Evolutionary conservation across 176 grass and related monocot species (phyloP).

Genomic region (Zoysia japonica): DNA sequence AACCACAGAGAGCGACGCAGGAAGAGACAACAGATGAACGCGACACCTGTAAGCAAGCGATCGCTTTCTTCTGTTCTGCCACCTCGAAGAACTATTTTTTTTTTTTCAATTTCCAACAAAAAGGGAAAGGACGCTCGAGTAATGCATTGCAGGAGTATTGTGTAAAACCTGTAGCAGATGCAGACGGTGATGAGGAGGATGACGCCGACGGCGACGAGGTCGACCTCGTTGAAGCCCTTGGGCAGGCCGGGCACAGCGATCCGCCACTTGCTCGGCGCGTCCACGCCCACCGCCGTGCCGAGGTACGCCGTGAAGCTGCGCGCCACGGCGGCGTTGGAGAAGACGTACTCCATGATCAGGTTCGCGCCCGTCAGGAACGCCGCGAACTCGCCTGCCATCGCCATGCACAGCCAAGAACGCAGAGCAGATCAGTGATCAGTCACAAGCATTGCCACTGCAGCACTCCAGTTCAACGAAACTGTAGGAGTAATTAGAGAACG

Average conservation of each 20-base stretch:
- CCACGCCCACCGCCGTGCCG: slow-evolving; percentile 81
- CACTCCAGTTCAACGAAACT: too few species aligned
- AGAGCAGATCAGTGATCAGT: neutral
- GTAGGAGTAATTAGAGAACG: neutral
- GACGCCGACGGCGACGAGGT: slow-evolving; percentile 79
- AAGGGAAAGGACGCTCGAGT: neutral
- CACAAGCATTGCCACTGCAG: too few species aligned
- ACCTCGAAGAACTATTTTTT: neutral
- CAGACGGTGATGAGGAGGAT: slow-evolving; percentile 76
- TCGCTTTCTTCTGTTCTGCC: too few species aligned
- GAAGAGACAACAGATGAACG: neutral
- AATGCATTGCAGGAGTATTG: neutral
- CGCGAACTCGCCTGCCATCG: slow-evolving; percentile 74
- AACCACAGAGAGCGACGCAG: neutral
- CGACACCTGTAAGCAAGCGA: slow-evolving; percentile 35
- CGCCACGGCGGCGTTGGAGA: slow-evolving; percentile 97
- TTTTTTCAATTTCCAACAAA: too few species aligned
- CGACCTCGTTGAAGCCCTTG: slow-evolving; percentile 76
- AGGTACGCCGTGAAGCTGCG: slow-evolving; percentile 96
- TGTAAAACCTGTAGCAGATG: slow-evolving; percentile 87
- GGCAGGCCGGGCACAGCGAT: slow-evolving; percentile 63
- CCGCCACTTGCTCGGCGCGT: slow-evolving; percentile 66
- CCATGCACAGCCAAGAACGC: neutral
- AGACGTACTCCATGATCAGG: slow-evolving; percentile 99
- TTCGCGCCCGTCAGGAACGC: slow-evolving; percentile 94